phyloP scores from a whole-genome alignment of 2,329 filamentous ascomycete genomes.

The Aspergillus thermomutatus region DNA sequence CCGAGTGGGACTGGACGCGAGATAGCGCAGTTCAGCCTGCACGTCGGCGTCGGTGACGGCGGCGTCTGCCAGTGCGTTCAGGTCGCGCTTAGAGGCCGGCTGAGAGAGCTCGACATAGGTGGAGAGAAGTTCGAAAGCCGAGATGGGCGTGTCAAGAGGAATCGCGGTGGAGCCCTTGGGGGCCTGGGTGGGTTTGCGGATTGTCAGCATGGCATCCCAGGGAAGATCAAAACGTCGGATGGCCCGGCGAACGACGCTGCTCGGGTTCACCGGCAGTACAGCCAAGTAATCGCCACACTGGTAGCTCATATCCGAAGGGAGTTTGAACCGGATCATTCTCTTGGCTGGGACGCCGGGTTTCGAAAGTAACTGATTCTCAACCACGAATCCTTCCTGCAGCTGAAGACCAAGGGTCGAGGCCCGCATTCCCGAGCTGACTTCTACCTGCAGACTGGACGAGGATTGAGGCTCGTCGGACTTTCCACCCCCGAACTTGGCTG shows the following conservation, averaged over 20 bases:
- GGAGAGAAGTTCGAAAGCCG: slow-evolving; percentile 61
- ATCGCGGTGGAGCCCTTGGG: slow-evolving; percentile 37
- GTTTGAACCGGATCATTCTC: slow-evolving; percentile 63
- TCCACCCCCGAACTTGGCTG: slow-evolving; percentile 33
- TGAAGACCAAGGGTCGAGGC: slow-evolving; percentile 61
- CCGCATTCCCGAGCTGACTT: slow-evolving; percentile 52
- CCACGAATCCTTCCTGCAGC: slow-evolving; percentile 59
- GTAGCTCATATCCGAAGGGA: slow-evolving; percentile 66
- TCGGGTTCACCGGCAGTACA: slow-evolving; percentile 67
- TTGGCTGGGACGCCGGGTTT: slow-evolving; percentile 54
- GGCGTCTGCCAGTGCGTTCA: slow-evolving; percentile 45
- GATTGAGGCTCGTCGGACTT: slow-evolving; percentile 31
- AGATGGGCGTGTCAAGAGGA: slow-evolving; percentile 55
- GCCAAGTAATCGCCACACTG: slow-evolving; percentile 73
- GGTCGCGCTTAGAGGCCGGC: slow-evolving; percentile 65
- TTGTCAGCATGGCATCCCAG: slow-evolving; percentile 65
- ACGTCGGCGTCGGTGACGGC: slow-evolving; percentile 48
- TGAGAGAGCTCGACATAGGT: slow-evolving; percentile 72
- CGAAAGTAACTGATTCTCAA: slow-evolving; percentile 53
- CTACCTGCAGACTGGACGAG: slow-evolving; percentile 38
- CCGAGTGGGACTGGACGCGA: slow-evolving; percentile 27
- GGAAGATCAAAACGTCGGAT: slow-evolving; percentile 63
- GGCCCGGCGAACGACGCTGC: slow-evolving; percentile 58
- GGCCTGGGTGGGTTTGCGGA: slow-evolving; percentile 52
- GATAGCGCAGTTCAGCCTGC: slow-evolving; percentile 39